Percentiles rank a stretch among this genome's conserved stretches.
Conservation (phyloP, 164 flowering plant species). For the Magnolia changhungtana region DNA sequence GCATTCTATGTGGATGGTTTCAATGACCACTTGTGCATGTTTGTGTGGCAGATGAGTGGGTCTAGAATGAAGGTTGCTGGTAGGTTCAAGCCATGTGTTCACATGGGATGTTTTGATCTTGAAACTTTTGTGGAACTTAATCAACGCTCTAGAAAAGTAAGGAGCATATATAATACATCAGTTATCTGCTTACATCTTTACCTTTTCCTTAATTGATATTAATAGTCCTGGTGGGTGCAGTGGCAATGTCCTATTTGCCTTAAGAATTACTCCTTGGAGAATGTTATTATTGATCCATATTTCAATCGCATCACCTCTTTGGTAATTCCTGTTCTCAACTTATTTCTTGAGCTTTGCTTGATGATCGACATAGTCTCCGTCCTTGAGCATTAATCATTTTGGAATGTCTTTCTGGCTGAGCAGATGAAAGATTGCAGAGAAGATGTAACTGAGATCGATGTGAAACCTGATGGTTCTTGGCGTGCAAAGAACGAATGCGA, state of each 20-base stretch:
- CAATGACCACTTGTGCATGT: not conserved
- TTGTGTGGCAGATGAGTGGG: conserved; percentile 79
- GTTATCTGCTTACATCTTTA: not conserved
- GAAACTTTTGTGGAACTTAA: conserved; percentile 90
- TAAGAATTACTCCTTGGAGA: conserved; percentile 79
- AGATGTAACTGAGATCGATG: conserved; percentile 85
- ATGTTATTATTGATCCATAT: conserved; percentile 83
- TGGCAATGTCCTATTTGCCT: conserved; percentile 99
- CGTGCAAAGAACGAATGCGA: conserved; percentile 75
- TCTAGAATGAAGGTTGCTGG: conserved; percentile 93
- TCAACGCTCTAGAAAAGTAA: conserved; percentile 93
- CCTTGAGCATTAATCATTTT: not conserved
- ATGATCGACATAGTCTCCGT: not conserved
- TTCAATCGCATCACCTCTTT: conserved; percentile 76
- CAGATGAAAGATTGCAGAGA: conserved; percentile 83
- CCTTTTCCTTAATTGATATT: not conserved
- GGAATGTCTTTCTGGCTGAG: conserved; percentile 2
- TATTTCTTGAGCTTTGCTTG: not conserved
- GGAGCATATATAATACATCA: conserved; percentile 10
- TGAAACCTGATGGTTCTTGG: conserved; percentile 97
- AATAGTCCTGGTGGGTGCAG: conserved; percentile 37
- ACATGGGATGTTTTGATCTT: conserved; percentile 98
- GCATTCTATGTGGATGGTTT: not conserved
- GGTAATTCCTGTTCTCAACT: conserved; percentile 41
- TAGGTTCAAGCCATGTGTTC: conserved; percentile 86